Percentiles rank a stretch among this genome's conserved stretches.
These are phyloP conservation scores for Henckelia pumila DNA, from an alignment of 257 asterid species.

Conservation along the genomic window DNA sequence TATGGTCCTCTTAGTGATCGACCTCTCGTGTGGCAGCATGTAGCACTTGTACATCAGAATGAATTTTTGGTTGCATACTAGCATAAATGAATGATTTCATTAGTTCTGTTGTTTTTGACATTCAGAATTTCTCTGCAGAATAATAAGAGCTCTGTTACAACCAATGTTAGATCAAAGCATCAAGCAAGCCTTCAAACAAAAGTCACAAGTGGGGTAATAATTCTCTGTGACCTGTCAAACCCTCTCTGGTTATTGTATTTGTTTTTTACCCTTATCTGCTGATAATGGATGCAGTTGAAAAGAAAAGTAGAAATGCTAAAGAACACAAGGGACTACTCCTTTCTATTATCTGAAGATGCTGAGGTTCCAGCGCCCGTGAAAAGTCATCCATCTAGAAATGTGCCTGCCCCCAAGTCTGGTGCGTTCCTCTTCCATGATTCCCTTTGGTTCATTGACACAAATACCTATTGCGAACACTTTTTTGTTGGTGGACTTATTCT, in stretches of 20 bases:
- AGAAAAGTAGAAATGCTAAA: slow-evolving; percentile 66
- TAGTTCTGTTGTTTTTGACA: slow-evolving; percentile 13
- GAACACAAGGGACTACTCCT: slow-evolving; percentile 87
- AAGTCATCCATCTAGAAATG: slow-evolving; percentile 45
- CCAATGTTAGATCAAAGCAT: slow-evolving; percentile 43
- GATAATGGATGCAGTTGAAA: slow-evolving; percentile 49
- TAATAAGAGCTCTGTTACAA: slow-evolving; percentile 45
- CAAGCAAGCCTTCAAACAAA: slow-evolving; percentile 38
- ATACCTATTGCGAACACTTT: slow-evolving; percentile 30
- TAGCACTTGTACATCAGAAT: neutral
- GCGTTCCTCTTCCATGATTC: slow-evolving; percentile 31
- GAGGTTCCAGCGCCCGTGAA: slow-evolving; percentile 59
- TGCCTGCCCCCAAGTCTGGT: slow-evolving; percentile 67
- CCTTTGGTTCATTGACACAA: slow-evolving; percentile 28
- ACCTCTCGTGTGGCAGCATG: neutral
- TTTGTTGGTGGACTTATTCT: slow-evolving; percentile 64
- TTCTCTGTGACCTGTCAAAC: neutral
- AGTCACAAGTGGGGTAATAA: slow-evolving; percentile 56
- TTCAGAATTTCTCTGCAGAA: slow-evolving; percentile 40
- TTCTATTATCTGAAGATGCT: slow-evolving; percentile 75
- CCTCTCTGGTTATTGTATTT: neutral
- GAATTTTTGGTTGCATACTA: neutral
- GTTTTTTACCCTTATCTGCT: slow-evolving; percentile 19
- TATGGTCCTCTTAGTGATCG: neutral
- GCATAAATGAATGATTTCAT: neutral